phyloP scores from a whole-genome alignment of 2,329 filamentous ascomycete genomes.

The Fusarium irregulare region DNA sequence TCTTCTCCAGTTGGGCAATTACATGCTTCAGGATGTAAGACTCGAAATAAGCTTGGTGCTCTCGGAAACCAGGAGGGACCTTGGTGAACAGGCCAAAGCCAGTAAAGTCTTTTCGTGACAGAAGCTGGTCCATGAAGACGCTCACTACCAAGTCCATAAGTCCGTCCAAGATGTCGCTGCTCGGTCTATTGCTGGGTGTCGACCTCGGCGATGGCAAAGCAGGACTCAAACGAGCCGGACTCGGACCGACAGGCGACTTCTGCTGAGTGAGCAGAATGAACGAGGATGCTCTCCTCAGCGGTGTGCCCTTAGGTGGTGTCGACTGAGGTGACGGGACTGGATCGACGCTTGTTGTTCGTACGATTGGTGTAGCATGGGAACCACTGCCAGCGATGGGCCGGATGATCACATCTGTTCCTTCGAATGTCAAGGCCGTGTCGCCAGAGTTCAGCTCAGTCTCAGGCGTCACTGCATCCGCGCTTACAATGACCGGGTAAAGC shows the following conservation, averaged over 20 bases:
- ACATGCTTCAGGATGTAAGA: conserved; percentile 85
- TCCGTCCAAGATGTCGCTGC: conserved; percentile 78
- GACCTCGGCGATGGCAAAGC: conserved; percentile 54
- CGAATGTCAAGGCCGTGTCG: conserved; percentile 83
- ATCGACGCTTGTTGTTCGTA: conserved; percentile 74
- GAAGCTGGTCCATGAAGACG: conserved; percentile 87
- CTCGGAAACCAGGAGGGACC: conserved; percentile 90
- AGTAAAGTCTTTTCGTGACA: conserved; percentile 88
- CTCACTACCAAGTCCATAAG: conserved; percentile 81
- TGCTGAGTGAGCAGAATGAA: conserved; percentile 88
- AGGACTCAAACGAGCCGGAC: conserved; percentile 70
- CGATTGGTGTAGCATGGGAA: conserved; percentile 73
- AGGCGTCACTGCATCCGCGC: conserved; percentile 82
- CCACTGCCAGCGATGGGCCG: conserved; percentile 70
- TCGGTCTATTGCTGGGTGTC: conserved; percentile 63
- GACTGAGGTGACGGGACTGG: conserved; percentile 62
- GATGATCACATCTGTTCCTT: conserved; percentile 86
- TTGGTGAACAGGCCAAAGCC: conserved; percentile 88
- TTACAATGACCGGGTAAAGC: conserved; percentile 89
- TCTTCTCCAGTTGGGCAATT: conserved; percentile 75
- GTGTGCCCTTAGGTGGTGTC: conserved; percentile 65
- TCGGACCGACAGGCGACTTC: conserved; percentile 66
- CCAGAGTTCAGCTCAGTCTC: conserved; percentile 89
- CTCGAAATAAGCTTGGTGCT: conserved; percentile 95
- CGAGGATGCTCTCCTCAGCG: conserved; percentile 84